Evolutionary conservation across 2,329 filamentous ascomycete species (phyloP), one percentile per base, ranked within the genome.

Genomic region (Cercospora brassicicola): DNA sequence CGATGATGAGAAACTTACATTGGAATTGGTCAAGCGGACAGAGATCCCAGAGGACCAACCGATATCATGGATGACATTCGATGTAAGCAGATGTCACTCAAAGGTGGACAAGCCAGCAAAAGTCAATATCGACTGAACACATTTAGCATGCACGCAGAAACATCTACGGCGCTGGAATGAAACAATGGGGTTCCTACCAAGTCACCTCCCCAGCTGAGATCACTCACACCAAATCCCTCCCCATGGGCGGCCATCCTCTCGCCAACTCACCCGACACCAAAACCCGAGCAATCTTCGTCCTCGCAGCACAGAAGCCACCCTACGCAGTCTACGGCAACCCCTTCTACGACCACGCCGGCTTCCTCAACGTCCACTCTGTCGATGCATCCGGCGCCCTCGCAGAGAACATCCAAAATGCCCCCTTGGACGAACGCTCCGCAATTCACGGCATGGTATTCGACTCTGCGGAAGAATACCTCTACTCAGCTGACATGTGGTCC

Each of bases 11-110:
- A 88, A 87, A 45, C 82, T 93, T 72, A 90, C 89, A 6, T 81
- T 96, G 69, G 86, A 90, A 73, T 81, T 95, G 76, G 82, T 96
- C 76, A 93, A 94, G 82, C 89, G 90, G 74, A 95, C 92, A 0
- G 88, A 89, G 67, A 95, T 96, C 66, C 90, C 92, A 4, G 81
- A 91, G 62, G 91, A 94, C 71, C 92, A 96, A 81, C 91, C 93
- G 7, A 95, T 96, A 73, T 96, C 92, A 68, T 96, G 93, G 93
- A 94, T 96, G 91, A 90, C 92, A 15, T 94, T 96, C 76, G 90
- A 92, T 79, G 91, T 93, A 83, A 81, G 90, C 45, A 15, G 15
- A 15, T 10, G 11, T 7, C 13, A 48, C 15, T 9, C 36, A n/a
- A 7, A 42, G 2, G 15, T 42, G 36, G 8, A n/a, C 5, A 42